Evolutionary conservation across 2,329 filamentous ascomycete genomes (phyloP).

Genomic region (Fusarium caatingaense): DNA sequence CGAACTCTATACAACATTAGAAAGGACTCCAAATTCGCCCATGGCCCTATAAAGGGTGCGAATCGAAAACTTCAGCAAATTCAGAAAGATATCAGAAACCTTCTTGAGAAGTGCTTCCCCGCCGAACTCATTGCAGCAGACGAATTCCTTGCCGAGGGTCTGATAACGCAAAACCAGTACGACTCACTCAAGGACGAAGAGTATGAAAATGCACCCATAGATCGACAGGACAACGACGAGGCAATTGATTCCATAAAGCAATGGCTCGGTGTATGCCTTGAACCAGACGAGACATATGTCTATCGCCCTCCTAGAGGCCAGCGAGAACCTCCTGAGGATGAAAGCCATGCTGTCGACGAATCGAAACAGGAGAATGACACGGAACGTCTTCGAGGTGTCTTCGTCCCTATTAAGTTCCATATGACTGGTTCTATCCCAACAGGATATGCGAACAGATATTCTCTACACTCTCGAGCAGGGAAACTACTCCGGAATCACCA

Average conservation of each 20-base stretch:
- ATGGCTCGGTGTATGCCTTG: slow-evolving; percentile 37
- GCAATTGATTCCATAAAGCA: slow-evolving; percentile 11
- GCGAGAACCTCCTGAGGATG: slow-evolving; percentile 5
- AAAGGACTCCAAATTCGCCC: slow-evolving; percentile 33
- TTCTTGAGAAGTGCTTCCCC: slow-evolving; percentile 48
- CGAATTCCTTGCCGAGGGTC: slow-evolving; percentile 62
- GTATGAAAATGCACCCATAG: slow-evolving; percentile 32
- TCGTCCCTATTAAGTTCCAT: slow-evolving; percentile 48
- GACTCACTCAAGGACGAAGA: slow-evolving; percentile 58
- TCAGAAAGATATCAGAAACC: slow-evolving; percentile 14
- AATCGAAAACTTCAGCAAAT: slow-evolving; percentile 16
- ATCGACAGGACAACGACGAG: neutral
- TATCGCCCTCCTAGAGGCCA: slow-evolving; percentile 39
- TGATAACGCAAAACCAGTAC: slow-evolving; percentile 73
- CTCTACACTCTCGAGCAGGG: slow-evolving; percentile 30
- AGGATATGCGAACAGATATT: slow-evolving; percentile 5
- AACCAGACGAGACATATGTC: slow-evolving; percentile 36
- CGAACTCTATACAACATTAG: slow-evolving; percentile 75
- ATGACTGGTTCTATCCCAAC: slow-evolving; percentile 31
- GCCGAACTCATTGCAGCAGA: slow-evolving; percentile 63
- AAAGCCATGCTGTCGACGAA: neutral
- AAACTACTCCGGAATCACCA: slow-evolving; percentile 35
- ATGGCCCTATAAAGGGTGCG: slow-evolving; percentile 11
- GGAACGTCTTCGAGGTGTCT: slow-evolving; percentile 67
- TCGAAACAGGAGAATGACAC: slow-evolving; percentile 35